Evolutionary conservation across 345 rosid genomes (phyloP), one percentile per base, ranked within the genome.

Genomic region (Orychophragmus violaceus): DNA sequence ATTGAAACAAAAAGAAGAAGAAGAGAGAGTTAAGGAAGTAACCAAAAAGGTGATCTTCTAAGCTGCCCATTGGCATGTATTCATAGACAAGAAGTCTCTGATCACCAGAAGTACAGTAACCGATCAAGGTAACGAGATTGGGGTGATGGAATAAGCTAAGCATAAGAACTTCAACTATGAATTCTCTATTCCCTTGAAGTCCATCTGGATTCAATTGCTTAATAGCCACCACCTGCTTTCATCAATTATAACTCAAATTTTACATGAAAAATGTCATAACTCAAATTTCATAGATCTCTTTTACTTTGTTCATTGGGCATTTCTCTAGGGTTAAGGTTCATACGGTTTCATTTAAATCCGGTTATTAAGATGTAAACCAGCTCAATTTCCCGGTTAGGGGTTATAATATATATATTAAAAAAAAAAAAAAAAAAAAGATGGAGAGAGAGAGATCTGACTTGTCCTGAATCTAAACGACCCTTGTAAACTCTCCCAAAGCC

Each of bases 1-100:
- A 65, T 0, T 45, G 28, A 41, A 10, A 46, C 9, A 27, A 2
- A 9, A 8, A 8, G 7, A 49, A 35, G 10, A 58, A 8, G 3
- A 2, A 65, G 48, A 55, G 9, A 72, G 66, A 39, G 48, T 65
- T 1, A 8, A 64, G 72, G 63, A 59, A 74, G 54, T 53, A 80
- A 93, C 98, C 94, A 23, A 79, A 94, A 62, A 94, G 96, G 82
- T 90, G 99, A 74, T 88, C 83, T 85, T 94, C 97, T 80, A 94
- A 68, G 71, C 97, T 94, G 10, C 99, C 99, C 95, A 75, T 82
- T 10, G 92, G 77, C 99, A 94, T 90, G 76, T 85, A 94, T 53
- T 93, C 97, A 17, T 93, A 93, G 65, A 93, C 98, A 83, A 93
- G 75, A 27, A 93, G 84, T 66, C 98, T 86, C 62, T 93, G 97